A percentile compares a stretch with the other conserved stretches of the same genome.
These are phyloP conservation scores for Pseudocercospora ulei DNA, from an alignment of 2,329 filamentous ascomycete genomes.

Conservation along the genomic window DNA sequence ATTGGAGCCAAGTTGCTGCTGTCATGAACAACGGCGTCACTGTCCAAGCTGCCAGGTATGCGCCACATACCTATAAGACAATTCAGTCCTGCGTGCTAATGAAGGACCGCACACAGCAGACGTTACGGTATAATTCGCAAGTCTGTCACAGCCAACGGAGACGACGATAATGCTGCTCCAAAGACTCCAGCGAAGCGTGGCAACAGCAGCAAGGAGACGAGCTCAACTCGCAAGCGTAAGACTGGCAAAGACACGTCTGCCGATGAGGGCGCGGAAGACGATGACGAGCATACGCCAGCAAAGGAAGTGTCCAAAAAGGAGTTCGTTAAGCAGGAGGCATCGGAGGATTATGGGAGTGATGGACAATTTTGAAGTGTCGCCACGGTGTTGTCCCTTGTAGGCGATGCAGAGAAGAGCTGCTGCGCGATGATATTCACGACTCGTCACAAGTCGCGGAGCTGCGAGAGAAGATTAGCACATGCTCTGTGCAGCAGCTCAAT, in stretches of 20 bases:
- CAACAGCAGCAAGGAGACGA: slow-evolving; percentile 8
- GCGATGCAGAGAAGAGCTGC: neutral
- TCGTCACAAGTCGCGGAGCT: neutral
- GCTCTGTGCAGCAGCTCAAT: neutral
- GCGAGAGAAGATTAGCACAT: neutral
- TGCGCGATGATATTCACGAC: neutral
- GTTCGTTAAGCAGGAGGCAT: slow-evolving; percentile 4
- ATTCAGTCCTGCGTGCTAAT: neutral
- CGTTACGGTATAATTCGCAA: slow-evolving; percentile 9
- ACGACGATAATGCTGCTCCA: neutral
- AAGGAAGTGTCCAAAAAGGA: slow-evolving; percentile 8
- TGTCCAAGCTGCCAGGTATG: neutral
- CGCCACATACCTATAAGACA: neutral
- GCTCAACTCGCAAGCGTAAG: slow-evolving; percentile 9
- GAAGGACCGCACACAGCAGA: neutral
- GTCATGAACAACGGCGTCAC: neutral
- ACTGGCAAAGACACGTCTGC: neutral
- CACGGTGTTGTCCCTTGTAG: neutral
- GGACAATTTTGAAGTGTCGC: neutral
- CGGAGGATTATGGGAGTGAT: slow-evolving; percentile 1
- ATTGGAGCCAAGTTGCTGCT: neutral
- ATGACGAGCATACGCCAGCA: neutral
- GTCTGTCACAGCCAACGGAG: slow-evolving; percentile 5
- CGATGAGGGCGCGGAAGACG: slow-evolving; percentile 6
- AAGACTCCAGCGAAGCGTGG: slow-evolving; percentile 9